Conservation (phyloP, 257 asterid species). For the Craterostigma plantagineum region DNA sequence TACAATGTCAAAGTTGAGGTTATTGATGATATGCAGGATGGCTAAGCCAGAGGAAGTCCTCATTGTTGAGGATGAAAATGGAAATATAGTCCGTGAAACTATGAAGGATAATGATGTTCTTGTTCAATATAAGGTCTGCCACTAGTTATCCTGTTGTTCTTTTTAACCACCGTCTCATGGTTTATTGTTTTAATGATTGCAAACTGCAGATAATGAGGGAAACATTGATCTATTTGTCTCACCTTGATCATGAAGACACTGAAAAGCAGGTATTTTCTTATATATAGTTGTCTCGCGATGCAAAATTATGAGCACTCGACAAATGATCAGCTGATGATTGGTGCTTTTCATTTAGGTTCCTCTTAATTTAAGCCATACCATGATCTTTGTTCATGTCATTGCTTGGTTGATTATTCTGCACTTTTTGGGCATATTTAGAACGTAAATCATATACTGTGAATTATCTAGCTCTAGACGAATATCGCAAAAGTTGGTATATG, state of each 20-base stretch:
- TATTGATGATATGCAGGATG: conserved; percentile 92
- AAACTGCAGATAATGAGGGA: conserved; percentile 93
- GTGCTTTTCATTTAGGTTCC: too few species aligned
- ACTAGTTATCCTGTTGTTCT: not conserved
- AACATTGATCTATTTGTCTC: conserved; percentile 85
- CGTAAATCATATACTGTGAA: too few species aligned
- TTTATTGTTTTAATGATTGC: not conserved
- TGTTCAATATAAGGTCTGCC: conserved; percentile 90
- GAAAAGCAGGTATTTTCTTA: conserved; percentile 61
- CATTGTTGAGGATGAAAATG: conserved; percentile 94
- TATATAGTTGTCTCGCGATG: not conserved
- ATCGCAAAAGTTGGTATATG: too few species aligned
- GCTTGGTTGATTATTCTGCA: too few species aligned
- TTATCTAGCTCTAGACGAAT: too few species aligned
- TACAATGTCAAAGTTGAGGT: conserved; percentile 94
- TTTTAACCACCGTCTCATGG: not conserved
- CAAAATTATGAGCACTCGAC: too few species aligned
- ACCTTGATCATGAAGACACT: conserved; percentile 96
- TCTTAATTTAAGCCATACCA: too few species aligned
- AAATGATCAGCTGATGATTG: too few species aligned
- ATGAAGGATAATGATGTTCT: conserved; percentile 97
- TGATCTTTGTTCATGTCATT: too few species aligned
- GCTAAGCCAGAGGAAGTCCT: conserved; percentile 99
- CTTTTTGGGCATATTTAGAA: too few species aligned
- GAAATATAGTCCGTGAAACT: conserved; percentile 96